Percentiles rank a stretch among this genome's conserved stretches.
Conservation (phyloP, 306 rosid species). For the Hylodesmum podocarpum region DNA sequence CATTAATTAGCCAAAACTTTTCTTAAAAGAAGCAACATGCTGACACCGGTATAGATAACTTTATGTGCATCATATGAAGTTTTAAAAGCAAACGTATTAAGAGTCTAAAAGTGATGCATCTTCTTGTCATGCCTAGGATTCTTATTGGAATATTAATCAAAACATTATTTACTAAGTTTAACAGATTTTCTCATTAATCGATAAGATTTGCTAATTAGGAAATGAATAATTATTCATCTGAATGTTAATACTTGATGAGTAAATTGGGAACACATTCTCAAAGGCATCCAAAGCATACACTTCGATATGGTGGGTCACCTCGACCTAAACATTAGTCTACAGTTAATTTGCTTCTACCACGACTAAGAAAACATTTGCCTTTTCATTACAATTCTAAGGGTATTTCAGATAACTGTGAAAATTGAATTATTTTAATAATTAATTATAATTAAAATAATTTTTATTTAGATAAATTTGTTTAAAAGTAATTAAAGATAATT, state of each 20-base stretch:
- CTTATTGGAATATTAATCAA: slow-evolving; percentile 24
- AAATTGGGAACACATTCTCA: slow-evolving; percentile 16
- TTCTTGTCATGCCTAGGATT: slow-evolving; percentile 37
- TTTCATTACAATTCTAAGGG: too few relatives aligned
- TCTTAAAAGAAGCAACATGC: slow-evolving; percentile 35
- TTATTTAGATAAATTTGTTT: too few relatives aligned
- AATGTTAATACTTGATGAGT: slow-evolving; percentile 8
- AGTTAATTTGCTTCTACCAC: not conserved
- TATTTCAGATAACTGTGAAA: too few relatives aligned
- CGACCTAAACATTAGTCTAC: not conserved
- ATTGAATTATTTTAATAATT: too few relatives aligned
- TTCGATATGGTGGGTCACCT: not conserved
- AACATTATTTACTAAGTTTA: slow-evolving; percentile 31
- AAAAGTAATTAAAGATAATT: too few relatives aligned
- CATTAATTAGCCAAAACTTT: slow-evolving; percentile 27
- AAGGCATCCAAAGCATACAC: slow-evolving; percentile 11
- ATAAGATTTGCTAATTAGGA: slow-evolving; percentile 34
- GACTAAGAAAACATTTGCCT: not conserved
- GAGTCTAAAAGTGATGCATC: slow-evolving; percentile 29
- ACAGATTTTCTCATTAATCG: slow-evolving; percentile 42
- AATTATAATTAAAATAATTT: too few relatives aligned
- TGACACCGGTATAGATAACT: slow-evolving; percentile 12
- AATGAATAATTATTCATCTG: not conserved
- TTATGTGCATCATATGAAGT: slow-evolving; percentile 24
- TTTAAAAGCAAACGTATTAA: slow-evolving; percentile 16